Base-by-base conservation (phyloP, 306 rosid genomes). In the Quercus glauca region DNA sequence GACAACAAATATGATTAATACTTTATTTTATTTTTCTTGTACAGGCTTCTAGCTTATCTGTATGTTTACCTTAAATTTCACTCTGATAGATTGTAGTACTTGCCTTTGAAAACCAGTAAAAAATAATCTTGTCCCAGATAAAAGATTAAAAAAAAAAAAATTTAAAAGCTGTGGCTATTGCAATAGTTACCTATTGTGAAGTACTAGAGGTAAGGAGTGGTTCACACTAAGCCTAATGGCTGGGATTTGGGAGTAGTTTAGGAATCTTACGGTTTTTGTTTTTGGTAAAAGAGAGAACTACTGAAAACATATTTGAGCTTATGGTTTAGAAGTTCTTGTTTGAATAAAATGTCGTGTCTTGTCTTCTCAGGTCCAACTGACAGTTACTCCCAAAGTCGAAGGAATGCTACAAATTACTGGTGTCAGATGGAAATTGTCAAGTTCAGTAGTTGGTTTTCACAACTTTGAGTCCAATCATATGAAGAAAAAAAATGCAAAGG, bases 381-480 rank as follows among this genome's bases (percentile, higher is more conserved):
- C 91, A 28, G 97, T 93, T 58, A 91, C 92, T 79, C 99, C 99
- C 25, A 84, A 73, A 78, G 80, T 81, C 49, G 98, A 91, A 69
- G 98, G 99, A 61, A 74, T 87, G 58, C 90, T 95, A 83, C 91
- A 87, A 83, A 88, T 95, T 86, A 83, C 87, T 79, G 99, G 99
- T 76, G 90, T 91, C 68, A 84, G 88, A 83, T 95, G 99, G 99
- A 95, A 89, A 73, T 83, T 95, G 80, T 93, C 97, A 5, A 94
- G 90, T 76, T 74, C 85, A 52, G 90, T 95, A 80, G 82, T 89
- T 71, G 99, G 99, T 71, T 88, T 90, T 83, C 89, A 89, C 76
- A 87, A 90, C 73, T 93, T 95, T 87, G 93, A 91, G 82, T 81
- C 85, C 73, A 76, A 78, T 75, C 79, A 81, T 57, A 75, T 83